Conservation (phyloP, 2,329 filamentous ascomycete species). For the Elsinoe batatas region DNA sequence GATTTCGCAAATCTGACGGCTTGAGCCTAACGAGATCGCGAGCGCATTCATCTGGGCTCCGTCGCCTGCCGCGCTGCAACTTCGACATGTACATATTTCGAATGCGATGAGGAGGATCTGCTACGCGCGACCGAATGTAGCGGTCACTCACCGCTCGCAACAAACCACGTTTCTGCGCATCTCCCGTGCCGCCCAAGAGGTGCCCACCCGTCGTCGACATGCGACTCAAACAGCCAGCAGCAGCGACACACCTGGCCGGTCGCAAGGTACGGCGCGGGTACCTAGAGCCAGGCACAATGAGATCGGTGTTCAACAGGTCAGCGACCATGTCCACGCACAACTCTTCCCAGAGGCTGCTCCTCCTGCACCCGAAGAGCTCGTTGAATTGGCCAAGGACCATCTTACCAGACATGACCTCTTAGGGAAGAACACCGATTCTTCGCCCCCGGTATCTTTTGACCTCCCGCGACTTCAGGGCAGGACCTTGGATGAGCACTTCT, state of each 20-base stretch:
- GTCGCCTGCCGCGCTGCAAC: neutral
- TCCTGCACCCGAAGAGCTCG: conserved; percentile 51
- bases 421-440: conserved; percentile 77
- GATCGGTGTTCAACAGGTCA: conserved; percentile 90
- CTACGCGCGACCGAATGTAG: conserved; percentile 22
- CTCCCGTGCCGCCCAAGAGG: conserved; percentile 21
- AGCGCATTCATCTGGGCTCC: neutral
- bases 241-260: conserved; percentile 12
- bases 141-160: conserved; percentile 25
- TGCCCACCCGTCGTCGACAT: conserved; percentile 11
- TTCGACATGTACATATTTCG: neutral
- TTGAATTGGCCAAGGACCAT: conserved; percentile 73
- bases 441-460: conserved; percentile 69
- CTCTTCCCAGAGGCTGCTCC: conserved; percentile 56
- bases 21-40: neutral
- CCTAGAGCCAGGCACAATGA: conserved; percentile 69
- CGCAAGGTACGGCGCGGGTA: conserved; percentile 27
- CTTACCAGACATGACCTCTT: conserved; percentile 74
- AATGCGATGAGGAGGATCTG: conserved; percentile 26
- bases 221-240: conserved; percentile 13
- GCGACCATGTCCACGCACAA: conserved; percentile 69
- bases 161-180: conserved; percentile 27
- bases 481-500: conserved; percentile 87
- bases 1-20: conserved; percentile 6
- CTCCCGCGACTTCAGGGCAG: conserved; percentile 68